Percentiles rank a stretch among this genome's conserved stretches.
phyloP scores from a whole-genome alignment of 345 rosid species.

The Acer saccharum region DNA sequence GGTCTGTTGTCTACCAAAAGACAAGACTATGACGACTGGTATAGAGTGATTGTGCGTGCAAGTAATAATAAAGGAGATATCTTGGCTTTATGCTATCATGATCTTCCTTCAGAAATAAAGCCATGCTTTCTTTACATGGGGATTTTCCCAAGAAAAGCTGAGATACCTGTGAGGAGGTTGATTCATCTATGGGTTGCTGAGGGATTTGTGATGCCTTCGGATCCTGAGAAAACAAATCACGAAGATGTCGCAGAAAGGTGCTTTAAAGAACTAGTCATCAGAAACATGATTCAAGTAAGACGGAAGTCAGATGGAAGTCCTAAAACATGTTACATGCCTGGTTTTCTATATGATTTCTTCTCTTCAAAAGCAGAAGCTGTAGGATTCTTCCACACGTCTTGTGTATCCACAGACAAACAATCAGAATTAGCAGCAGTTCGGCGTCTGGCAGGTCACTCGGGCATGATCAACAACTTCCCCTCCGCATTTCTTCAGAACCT shows the following conservation, averaged over 20 bases:
- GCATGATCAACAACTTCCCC: neutral
- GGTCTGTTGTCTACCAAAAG: neutral
- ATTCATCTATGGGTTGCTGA: conserved; percentile 41
- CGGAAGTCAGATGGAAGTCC: conserved; percentile 46
- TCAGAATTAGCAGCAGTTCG: neutral
- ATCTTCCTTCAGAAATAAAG: conserved; percentile 17
- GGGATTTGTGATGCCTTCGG: conserved; percentile 15
- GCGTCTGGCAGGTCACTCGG: conserved; percentile 21
- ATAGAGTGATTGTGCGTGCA: neutral
- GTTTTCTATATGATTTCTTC: conserved; percentile 16
- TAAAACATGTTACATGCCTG: conserved; percentile 23
- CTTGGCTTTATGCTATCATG: conserved; percentile 26
- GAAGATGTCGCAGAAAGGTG: conserved; percentile 19
- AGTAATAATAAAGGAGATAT: neutral
- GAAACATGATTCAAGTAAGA: conserved; percentile 35
- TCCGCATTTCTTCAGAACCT: neutral
- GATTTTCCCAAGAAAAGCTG: conserved; percentile 34
- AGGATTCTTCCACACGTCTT: conserved; percentile 17
- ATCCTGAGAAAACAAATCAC: neutral
- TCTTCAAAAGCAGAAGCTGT: conserved; percentile 3
- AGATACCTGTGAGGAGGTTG: conserved; percentile 43
- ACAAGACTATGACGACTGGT: neutral
- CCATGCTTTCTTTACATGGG: conserved; percentile 38
- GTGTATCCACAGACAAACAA: neutral
- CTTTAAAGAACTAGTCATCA: conserved; percentile 22